phyloP scores from a whole-genome alignment of 2,329 filamentous ascomycete species.

The Aotearoamyces nothofagi region DNA sequence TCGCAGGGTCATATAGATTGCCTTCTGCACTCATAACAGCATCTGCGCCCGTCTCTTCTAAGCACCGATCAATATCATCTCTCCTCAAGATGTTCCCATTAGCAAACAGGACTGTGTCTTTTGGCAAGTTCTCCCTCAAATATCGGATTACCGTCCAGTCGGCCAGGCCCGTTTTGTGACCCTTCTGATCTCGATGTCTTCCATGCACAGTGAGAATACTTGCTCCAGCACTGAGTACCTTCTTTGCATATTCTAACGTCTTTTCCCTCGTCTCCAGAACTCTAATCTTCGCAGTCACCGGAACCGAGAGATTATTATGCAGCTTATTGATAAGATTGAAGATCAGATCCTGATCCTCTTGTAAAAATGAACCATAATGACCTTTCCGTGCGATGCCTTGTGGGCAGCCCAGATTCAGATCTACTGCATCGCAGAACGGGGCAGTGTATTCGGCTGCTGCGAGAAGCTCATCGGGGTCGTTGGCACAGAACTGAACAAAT shows the following conservation, averaged over 20 bases:
- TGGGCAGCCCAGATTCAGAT: slow-evolving; percentile 89
- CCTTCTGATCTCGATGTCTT: slow-evolving; percentile 79
- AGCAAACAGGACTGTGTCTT: slow-evolving; percentile 85
- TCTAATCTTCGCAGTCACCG: slow-evolving; percentile 89
- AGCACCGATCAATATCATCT: slow-evolving; percentile 61
- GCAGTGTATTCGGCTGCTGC: slow-evolving; percentile 64
- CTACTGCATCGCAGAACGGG: slow-evolving; percentile 86
- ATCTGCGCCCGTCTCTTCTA: slow-evolving; percentile 76
- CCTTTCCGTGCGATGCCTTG: slow-evolving; percentile 89
- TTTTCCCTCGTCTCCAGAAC: slow-evolving; percentile 76
- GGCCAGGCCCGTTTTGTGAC: slow-evolving; percentile 82
- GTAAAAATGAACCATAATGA: slow-evolving; percentile 85
- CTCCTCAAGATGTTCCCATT: slow-evolving; percentile 87
- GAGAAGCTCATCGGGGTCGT: slow-evolving; percentile 67
- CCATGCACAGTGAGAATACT: slow-evolving; percentile 92
- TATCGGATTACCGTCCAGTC: slow-evolving; percentile 82
- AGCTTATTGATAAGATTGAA: slow-evolving; percentile 71
- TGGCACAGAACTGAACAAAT: slow-evolving; percentile 93
- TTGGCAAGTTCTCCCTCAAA: slow-evolving; percentile 66
- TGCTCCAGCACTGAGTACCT: slow-evolving; percentile 73
- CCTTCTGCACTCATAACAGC: slow-evolving; percentile 94
- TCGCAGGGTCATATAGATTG: slow-evolving; percentile 78
- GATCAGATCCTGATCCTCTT: slow-evolving; percentile 81
- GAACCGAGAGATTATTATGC: slow-evolving; percentile 62
- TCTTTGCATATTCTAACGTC: slow-evolving; percentile 78